These are phyloP conservation scores for Cryptococcus jaspeensis DNA, from an alignment of 1,284 basidiomycete genomes.

Conservation along the genomic window DNA sequence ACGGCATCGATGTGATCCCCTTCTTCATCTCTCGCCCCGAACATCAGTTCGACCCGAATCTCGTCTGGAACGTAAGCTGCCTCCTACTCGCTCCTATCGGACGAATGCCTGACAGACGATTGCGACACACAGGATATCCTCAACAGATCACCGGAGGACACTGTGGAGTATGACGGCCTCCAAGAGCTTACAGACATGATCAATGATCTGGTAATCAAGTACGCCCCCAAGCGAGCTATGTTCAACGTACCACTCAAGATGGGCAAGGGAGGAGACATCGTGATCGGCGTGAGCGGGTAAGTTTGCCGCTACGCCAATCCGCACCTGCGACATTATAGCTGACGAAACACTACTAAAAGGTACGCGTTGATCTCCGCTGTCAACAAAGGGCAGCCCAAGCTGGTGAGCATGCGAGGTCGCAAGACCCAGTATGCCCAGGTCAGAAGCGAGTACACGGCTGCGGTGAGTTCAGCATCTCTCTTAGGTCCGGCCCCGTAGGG, in stretches of 20 bases:
- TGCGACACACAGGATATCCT: constrained; percentile 59
- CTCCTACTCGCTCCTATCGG: too few species aligned
- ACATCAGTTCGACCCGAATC: constrained; percentile 68
- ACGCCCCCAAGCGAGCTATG: constrained; percentile 81
- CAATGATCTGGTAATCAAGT: constrained; percentile 71
- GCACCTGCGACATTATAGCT: too few species aligned
- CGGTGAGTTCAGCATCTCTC: constrained; percentile 55
- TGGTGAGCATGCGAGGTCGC: constrained; percentile 75
- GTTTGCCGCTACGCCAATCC: constrained; percentile 38
- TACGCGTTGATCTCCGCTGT: constrained; percentile 84
- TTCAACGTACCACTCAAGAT: constrained; percentile 82
- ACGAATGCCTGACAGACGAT: too few species aligned
- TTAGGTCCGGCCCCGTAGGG: background rate
- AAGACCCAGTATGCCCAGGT: constrained; percentile 69
- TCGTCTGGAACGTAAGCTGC: constrained; percentile 78
- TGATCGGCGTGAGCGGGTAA: constrained; percentile 88
- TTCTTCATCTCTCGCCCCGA: constrained; percentile 81
- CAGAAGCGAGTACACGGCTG: constrained; percentile 72
- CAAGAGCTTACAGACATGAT: constrained; percentile 55
- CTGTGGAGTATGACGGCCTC: constrained; percentile 60
- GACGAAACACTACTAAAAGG: constrained; percentile 52
- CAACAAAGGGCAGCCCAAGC: constrained; percentile 72
- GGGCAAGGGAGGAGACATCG: constrained; percentile 61
- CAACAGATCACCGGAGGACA: constrained; percentile 58
- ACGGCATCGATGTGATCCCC: constrained; percentile 79